Base-by-base conservation (phyloP, 2,329 filamentous ascomycete genomes). In the Penicillium sp. region DNA sequence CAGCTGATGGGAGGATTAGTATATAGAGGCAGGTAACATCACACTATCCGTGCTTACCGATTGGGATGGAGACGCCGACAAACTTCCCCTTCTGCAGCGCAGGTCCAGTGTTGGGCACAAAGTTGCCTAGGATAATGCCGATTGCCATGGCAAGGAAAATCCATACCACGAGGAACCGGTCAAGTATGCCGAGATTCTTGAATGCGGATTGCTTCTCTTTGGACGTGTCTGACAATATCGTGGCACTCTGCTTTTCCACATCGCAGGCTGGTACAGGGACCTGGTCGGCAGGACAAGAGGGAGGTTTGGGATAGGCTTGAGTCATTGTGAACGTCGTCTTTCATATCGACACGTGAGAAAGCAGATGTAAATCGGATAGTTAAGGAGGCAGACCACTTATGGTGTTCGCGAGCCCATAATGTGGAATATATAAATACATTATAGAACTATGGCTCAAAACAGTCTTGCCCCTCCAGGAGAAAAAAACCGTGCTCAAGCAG, bases 81-180 rank as follows among this genome's bases (percentile, higher is more conserved):
- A 93, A 91, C 24, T 83, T 81, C 5, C 89, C 89, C 63, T 80
- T 83, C 60, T 92, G 82, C 14, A 94, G 70, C 0, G 84, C 81
- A 0, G 79, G 79, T 0, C 82, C 85, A 1, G 83, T 83, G 21
- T 75, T 76, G 0, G 83, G 80, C 1, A 89, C 87, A 59, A 91
- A 89, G 70, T 92, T 92, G 5, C 88, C 89, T 0, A 93, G 73
- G 1, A 92, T 74, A 45, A 94, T 86, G 3, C 90, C 89, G 7
- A 91, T 72, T 1, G 81, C 78, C 85, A 94, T 94, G 47, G 89
- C 88, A 0, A 93, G 79, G 24, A 93, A 77, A 58, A 93, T 92
- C 89, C 89, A 89, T 24, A 88, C 38, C 2, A 83, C 85, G 0
- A 89, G 79, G 62, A 83, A 84, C 2, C 84, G 80, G 64, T 89